phyloP scores from a whole-genome alignment of 2,329 filamentous ascomycete species.

The Aspergillus cejpii region DNA sequence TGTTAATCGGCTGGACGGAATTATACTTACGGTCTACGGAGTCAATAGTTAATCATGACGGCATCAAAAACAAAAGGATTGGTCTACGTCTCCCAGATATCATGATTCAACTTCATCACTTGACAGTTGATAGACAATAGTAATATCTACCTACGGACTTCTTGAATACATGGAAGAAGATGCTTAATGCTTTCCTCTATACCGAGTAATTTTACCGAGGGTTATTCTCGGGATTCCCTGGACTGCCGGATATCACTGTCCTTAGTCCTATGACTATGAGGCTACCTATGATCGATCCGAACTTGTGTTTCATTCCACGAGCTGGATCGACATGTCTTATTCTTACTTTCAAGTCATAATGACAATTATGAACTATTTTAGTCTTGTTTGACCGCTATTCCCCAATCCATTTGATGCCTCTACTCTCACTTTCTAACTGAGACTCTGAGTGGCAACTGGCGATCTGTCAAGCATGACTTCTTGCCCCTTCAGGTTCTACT shows the following conservation, averaged over 20 bases:
- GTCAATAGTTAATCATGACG: constrained; percentile 1
- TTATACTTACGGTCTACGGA: no score
- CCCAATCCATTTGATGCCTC: neutral
- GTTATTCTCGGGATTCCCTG: neutral
- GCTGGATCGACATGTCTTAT: no score
- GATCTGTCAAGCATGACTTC: constrained; percentile 8
- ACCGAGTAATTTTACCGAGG: constrained; percentile 16
- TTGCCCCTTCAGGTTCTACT: constrained; percentile 16
- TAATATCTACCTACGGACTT: no score
- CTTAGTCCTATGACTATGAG: no score
- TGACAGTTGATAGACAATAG: no score
- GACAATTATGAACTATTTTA: neutral
- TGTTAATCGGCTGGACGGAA: neutral
- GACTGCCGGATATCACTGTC: no score
- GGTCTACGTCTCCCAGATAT: no score
- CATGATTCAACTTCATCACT: no score
- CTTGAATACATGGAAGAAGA: no score
- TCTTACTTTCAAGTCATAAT: neutral
- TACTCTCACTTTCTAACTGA: neutral
- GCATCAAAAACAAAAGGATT: neutral
- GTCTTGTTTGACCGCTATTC: neutral
- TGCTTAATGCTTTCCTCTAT: no score
- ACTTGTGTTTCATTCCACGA: no score
- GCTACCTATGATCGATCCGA: no score
- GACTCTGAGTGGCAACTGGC: neutral